Percentiles rank a stretch among this genome's conserved stretches.
Conservation (phyloP, 768 basidiomycete species). For the Nevesoporus exiguus region DNA sequence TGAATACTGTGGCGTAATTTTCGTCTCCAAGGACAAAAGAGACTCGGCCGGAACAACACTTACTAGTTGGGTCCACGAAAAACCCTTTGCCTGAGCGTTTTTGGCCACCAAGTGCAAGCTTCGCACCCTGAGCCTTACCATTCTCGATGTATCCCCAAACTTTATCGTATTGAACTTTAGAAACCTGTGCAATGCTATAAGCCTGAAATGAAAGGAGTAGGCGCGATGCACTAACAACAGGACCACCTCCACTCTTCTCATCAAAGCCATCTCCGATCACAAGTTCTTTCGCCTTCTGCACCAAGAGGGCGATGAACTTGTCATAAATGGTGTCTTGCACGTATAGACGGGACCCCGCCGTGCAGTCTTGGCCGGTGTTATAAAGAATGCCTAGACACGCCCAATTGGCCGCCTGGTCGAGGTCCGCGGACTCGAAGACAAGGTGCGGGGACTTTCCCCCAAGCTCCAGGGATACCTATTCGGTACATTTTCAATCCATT, state of each 20-base stretch:
- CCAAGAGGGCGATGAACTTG: constrained; percentile 67
- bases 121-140: constrained; percentile 83
- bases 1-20: constrained; percentile 57
- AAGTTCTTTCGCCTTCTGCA: constrained; percentile 62
- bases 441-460: constrained; percentile 92
- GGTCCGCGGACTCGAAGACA: constrained; percentile 86
- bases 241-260: constrained; percentile 71
- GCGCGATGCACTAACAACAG: constrained; percentile 57
- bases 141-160: constrained; percentile 86
- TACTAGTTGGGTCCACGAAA: constrained; percentile 88
- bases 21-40: constrained; percentile 2
- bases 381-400: constrained; percentile 82
- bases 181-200: constrained; percentile 49
- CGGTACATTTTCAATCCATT: constrained; percentile 10
- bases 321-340: constrained; percentile 88
- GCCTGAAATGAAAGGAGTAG: constrained; percentile 3
- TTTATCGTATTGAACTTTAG: constrained; percentile 80
- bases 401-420: constrained; percentile 85
- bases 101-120: constrained; percentile 71
- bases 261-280: constrained; percentile 82
- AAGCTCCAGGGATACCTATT: constrained; percentile 83
- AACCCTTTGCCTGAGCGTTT: constrained; percentile 77
- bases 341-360: constrained; percentile 86
- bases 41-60: constrained; percentile 27
- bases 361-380: constrained; percentile 92